phyloP scores from a whole-genome alignment of 2,329 filamentous ascomycete genomes.

The Phoma herbarum region DNA sequence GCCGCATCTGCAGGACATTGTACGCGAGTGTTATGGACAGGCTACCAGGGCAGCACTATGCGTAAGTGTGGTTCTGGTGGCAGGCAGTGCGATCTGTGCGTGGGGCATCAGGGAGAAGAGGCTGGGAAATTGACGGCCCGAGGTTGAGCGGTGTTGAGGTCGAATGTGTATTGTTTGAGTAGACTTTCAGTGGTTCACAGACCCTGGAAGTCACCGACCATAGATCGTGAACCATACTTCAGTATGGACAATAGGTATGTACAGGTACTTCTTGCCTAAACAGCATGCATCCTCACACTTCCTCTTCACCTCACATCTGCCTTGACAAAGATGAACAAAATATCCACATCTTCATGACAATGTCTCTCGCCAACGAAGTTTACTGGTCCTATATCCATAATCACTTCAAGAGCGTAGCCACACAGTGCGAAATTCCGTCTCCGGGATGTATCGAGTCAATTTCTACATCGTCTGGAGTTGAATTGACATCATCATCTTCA shows the following conservation, averaged over 20 bases:
- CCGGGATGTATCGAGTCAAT: not conserved
- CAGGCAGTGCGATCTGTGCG: conserved; percentile 57
- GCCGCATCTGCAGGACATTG: conserved; percentile 65
- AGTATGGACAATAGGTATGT: not conserved
- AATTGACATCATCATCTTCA: not conserved
- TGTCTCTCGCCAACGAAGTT: not conserved
- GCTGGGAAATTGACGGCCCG: conserved; percentile 28
- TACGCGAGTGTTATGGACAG: conserved; percentile 72
- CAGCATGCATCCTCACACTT: not conserved
- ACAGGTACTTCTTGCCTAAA: no score
- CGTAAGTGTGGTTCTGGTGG: conserved; percentile 60
- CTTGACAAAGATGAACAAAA: not conserved
- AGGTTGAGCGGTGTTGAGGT: not conserved
- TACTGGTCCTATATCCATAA: not conserved
- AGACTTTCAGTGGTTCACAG: not conserved
- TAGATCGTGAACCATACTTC: not conserved
- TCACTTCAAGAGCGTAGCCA: not conserved
- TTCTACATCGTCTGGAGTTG: not conserved
- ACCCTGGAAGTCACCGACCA: not conserved
- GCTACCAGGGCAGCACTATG: conserved; percentile 62
- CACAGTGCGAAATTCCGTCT: not conserved
- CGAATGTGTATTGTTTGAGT: not conserved
- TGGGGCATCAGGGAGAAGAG: conserved; percentile 58
- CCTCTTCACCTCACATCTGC: not conserved
- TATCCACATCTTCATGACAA: not conserved